phyloP scores from a whole-genome alignment of 148 eudicot species.

The Dysphania ambrosioides region DNA sequence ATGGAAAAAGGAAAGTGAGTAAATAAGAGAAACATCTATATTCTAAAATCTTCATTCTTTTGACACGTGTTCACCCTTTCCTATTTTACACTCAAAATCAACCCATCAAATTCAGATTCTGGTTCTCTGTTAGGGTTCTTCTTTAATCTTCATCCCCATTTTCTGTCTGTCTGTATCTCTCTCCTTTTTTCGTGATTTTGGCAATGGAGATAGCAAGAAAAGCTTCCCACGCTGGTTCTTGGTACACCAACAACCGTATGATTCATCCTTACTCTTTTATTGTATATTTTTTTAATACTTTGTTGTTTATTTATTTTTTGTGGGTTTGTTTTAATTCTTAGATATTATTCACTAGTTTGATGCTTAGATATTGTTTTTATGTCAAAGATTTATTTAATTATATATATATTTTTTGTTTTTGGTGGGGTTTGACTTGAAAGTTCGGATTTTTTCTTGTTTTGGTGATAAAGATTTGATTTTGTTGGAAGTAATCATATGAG shows the following conservation, averaged over 20 bases:
- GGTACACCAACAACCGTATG: conserved; percentile 95
- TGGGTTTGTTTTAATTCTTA: conserved; percentile 1
- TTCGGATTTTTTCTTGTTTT: too few relatives aligned
- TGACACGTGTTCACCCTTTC: conserved; percentile 5
- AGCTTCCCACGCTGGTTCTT: conserved; percentile 97
- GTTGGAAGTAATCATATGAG: not conserved
- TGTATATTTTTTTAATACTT: too few relatives aligned
- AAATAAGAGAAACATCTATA: conserved; percentile 1
- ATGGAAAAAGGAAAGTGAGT: not conserved
- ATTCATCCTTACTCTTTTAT: not conserved
- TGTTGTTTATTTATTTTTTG: not conserved
- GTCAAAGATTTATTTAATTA: not conserved
- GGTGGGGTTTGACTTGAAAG: too few relatives aligned
- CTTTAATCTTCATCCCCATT: not conserved
- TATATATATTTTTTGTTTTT: too few relatives aligned
- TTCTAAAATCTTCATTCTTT: too few relatives aligned
- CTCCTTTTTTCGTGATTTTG: conserved; percentile 17
- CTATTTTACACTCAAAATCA: not conserved
- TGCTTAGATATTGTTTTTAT: not conserved
- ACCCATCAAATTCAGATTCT: conserved; percentile 5
- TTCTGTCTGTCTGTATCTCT: too few relatives aligned
- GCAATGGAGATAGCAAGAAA: conserved; percentile 62
- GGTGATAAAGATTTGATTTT: not conserved
- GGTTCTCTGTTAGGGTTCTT: conserved; percentile 16
- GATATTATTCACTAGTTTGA: not conserved